These are phyloP conservation scores for Eucalyptus urophylla DNA, from an alignment of 345 rosid species.

Conservation along the genomic window DNA sequence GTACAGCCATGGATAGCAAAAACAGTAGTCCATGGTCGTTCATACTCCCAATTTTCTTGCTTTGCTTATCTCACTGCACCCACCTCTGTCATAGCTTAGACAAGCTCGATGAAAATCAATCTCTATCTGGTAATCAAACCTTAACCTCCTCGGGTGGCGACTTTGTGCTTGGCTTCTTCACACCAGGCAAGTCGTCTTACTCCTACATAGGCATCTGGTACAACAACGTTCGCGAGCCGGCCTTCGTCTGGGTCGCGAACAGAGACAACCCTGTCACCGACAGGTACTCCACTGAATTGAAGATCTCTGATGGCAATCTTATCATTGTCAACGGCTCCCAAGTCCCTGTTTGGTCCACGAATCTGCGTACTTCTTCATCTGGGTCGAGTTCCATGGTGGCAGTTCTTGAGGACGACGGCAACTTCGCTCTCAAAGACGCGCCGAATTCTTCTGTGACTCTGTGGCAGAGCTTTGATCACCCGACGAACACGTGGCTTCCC, in stretches of 20 bases:
- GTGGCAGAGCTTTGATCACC: slow-evolving; percentile 80
- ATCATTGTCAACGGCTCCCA: slow-evolving; percentile 39
- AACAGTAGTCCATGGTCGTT: too few species aligned
- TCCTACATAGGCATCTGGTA: slow-evolving; percentile 73
- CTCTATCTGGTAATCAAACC: slow-evolving; percentile 53
- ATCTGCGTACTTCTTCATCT: slow-evolving; percentile 12
- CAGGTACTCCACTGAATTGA: slow-evolving; percentile 26
- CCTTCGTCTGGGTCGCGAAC: slow-evolving; percentile 71
- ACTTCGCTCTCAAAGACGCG: slow-evolving; percentile 37
- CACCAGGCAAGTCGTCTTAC: slow-evolving; percentile 40
- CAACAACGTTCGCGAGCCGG: slow-evolving; percentile 10
- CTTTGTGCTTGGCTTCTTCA: slow-evolving; percentile 61
- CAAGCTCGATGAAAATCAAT: neutral
- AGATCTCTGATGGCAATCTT: slow-evolving; percentile 50
- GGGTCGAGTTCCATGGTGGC: slow-evolving; percentile 17
- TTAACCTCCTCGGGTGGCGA: slow-evolving; percentile 26
- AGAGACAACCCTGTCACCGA: slow-evolving; percentile 41
- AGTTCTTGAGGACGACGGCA: slow-evolving; percentile 40
- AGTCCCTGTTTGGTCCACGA: slow-evolving; percentile 54
- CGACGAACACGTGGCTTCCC: slow-evolving; percentile 62
- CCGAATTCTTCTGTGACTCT: slow-evolving; percentile 1
- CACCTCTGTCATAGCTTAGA: too few species aligned
- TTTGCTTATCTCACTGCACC: too few species aligned
- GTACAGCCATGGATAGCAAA: too few species aligned
- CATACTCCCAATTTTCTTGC: too few species aligned